phyloP scores from a whole-genome alignment of 2,329 filamentous ascomycete genomes.

The Fusarium abutilonis region DNA sequence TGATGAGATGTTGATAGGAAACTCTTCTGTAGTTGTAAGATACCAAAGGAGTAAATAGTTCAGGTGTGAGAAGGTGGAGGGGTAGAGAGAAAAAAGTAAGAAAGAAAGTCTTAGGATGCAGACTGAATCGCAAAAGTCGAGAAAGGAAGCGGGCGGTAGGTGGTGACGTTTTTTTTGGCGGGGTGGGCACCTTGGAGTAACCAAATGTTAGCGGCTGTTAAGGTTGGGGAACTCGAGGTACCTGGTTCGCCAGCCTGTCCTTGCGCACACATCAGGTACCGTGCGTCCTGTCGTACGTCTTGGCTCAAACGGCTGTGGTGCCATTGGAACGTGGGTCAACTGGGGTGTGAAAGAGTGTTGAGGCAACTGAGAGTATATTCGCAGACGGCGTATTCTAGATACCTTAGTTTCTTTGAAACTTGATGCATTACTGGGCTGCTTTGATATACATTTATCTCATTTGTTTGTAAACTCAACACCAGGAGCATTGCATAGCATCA shows the following conservation, averaged over 20 bases:
- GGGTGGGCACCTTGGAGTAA: slow-evolving; percentile 23
- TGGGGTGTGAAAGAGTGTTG: slow-evolving; percentile 17
- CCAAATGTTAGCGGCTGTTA: slow-evolving; percentile 6
- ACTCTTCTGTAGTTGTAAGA: not conserved
- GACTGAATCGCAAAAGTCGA: slow-evolving; percentile 44
- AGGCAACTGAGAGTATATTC: not conserved
- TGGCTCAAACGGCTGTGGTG: slow-evolving; percentile 11
- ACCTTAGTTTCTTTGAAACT: not conserved
- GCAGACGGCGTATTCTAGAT: not conserved
- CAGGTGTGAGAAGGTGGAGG: slow-evolving; percentile 9
- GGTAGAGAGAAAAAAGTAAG: slow-evolving; percentile 16
- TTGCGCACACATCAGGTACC: slow-evolving; percentile 27
- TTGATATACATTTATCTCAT: too few species aligned
- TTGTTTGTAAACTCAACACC: too few species aligned
- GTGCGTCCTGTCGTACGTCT: slow-evolving; percentile 14
- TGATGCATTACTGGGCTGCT: not conserved
- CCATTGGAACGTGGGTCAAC: slow-evolving; percentile 22
- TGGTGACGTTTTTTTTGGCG: slow-evolving; percentile 45
- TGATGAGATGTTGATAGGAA: slow-evolving; percentile 7
- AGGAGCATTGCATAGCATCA: not conserved
- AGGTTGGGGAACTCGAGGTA: slow-evolving; percentile 18
- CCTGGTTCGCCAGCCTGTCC: slow-evolving; percentile 5
- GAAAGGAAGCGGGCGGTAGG: slow-evolving; percentile 36
- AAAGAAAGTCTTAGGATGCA: slow-evolving; percentile 36
- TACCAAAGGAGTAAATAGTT: slow-evolving; percentile 1